A percentile compares a stretch with the other conserved stretches of the same genome.
Conservation (phyloP, 1,284 basidiomycete species). For the Apiotrichum porosum region DNA sequence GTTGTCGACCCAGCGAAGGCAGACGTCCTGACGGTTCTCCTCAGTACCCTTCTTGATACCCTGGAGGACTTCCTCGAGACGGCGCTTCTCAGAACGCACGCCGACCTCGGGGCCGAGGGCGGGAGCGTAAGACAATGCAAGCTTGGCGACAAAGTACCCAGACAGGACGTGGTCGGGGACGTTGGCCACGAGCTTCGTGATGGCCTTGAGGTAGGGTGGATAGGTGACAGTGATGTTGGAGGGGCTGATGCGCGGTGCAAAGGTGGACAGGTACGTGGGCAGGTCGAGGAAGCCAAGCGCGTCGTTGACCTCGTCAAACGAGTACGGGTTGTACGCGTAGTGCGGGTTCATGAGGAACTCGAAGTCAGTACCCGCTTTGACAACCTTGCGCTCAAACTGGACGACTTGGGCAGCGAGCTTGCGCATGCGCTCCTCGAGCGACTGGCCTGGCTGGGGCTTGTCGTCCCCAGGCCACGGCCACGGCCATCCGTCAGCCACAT, state of each 20-base stretch:
- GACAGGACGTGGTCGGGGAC: conserved; percentile 65
- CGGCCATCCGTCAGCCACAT: conserved; percentile 55
- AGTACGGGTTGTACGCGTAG: conserved; percentile 80
- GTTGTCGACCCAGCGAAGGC: conserved; percentile 48
- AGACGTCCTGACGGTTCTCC: conserved; percentile 69
- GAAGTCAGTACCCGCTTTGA: conserved; percentile 72
- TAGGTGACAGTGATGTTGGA: conserved; percentile 72
- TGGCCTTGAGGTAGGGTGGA: conserved; percentile 67
- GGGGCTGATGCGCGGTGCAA: conserved; percentile 73
- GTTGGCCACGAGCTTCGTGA: conserved; percentile 65
- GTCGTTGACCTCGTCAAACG: conserved; percentile 63
- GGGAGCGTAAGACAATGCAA: conserved; percentile 62
- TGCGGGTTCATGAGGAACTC: conserved; percentile 66
- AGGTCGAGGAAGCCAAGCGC: conserved; percentile 75
- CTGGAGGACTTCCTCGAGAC: conserved; percentile 64
- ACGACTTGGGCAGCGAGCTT: conserved; percentile 70
- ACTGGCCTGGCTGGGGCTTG: conserved; percentile 19
- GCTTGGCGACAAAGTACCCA: conserved; percentile 74
- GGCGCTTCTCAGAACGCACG: conserved; percentile 67
- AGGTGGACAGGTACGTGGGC: conserved; percentile 74
- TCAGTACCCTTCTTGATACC: conserved; percentile 84
- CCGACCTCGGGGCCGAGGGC: conserved; percentile 68
- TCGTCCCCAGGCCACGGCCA: conserved; percentile 67
- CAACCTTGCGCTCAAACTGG: conserved; percentile 74
- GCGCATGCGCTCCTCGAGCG: conserved; percentile 51